Percentiles rank a stretch among this genome's conserved stretches.
Conservation (phyloP, 169 alveolate genomes). For the Plasmodium blacklocki region DNA sequence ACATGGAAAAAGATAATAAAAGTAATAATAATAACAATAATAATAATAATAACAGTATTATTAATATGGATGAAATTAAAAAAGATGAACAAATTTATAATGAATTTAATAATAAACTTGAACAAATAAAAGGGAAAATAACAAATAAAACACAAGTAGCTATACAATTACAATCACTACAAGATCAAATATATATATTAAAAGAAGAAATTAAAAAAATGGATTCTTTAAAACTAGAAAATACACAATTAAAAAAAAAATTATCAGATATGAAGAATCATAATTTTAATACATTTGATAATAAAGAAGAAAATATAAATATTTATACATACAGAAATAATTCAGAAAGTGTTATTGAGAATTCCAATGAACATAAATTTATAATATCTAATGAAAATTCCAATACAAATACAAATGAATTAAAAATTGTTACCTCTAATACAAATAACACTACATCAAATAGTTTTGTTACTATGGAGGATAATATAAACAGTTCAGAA, state of each 20-base stretch:
- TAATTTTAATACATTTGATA: slow-evolving; percentile 11
- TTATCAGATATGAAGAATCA: slow-evolving; percentile 2
- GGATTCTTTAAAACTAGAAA: slow-evolving; percentile 41
- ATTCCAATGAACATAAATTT: slow-evolving; percentile 25
- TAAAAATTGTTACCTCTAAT: neutral
- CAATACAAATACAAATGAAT: neutral
- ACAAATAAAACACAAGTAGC: slow-evolving; percentile 34
- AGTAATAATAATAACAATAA: neutral
- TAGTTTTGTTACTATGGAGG: neutral
- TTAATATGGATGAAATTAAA: neutral
- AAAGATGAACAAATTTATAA: slow-evolving; percentile 8
- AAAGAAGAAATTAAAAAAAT: slow-evolving; percentile 62
- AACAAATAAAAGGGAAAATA: slow-evolving; percentile 26
- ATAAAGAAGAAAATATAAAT: slow-evolving; percentile 37
- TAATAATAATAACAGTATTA: neutral
- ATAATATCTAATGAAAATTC: slow-evolving; percentile 19
- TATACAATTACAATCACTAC: slow-evolving; percentile 33
- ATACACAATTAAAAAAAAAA: slow-evolving; percentile 35
- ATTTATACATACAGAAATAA: neutral
- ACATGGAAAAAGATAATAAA: neutral
- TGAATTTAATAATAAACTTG: slow-evolving; percentile 11
- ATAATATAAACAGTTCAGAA: neutral
- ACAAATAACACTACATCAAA: slow-evolving; percentile 6
- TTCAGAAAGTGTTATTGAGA: slow-evolving; percentile 31
- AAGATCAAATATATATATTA: slow-evolving; percentile 23